Conservation (phyloP, 805 yeast genomes). For the Lipomyces starkeyi region DNA sequence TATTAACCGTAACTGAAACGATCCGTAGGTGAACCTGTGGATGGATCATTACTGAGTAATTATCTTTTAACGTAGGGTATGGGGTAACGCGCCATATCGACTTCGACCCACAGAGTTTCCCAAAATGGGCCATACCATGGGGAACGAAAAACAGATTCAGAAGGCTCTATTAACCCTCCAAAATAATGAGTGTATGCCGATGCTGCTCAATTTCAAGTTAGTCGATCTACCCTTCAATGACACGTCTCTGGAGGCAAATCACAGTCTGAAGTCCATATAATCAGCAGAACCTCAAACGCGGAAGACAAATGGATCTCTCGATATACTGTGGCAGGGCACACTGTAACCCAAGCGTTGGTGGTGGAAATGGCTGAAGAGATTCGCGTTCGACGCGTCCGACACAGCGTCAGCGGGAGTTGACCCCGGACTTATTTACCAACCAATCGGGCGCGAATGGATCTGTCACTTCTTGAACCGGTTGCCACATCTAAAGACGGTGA, state of each 20-base stretch:
- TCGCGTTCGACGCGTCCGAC: slow-evolving; percentile 3
- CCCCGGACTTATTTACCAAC: not conserved
- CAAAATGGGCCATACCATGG: too few species aligned
- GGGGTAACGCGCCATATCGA: too few species aligned
- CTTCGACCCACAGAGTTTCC: too few species aligned
- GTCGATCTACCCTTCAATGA: not conserved
- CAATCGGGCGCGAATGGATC: slow-evolving; percentile 4
- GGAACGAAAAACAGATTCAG: too few species aligned
- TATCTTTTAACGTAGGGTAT: too few species aligned
- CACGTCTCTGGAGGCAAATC: not conserved
- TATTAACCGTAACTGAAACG: too few species aligned
- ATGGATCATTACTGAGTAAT: too few species aligned
- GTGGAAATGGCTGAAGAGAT: slow-evolving; percentile 6
- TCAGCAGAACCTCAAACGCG: not conserved
- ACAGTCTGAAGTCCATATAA: not conserved
- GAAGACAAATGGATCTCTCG: not conserved
- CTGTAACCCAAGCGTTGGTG: not conserved
- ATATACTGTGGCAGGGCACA: not conserved
- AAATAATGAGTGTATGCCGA: not conserved
- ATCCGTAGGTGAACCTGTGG: too few species aligned
- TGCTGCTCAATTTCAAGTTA: slow-evolving; percentile 1
- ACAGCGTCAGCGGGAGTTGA: not conserved
- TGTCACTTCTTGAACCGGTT: not conserved
- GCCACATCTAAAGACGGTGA: not conserved
- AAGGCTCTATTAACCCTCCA: not conserved